These are phyloP conservation scores for Aspergillus hortae DNA, from an alignment of 2,329 filamentous ascomycete genomes.

Conservation along the genomic window DNA sequence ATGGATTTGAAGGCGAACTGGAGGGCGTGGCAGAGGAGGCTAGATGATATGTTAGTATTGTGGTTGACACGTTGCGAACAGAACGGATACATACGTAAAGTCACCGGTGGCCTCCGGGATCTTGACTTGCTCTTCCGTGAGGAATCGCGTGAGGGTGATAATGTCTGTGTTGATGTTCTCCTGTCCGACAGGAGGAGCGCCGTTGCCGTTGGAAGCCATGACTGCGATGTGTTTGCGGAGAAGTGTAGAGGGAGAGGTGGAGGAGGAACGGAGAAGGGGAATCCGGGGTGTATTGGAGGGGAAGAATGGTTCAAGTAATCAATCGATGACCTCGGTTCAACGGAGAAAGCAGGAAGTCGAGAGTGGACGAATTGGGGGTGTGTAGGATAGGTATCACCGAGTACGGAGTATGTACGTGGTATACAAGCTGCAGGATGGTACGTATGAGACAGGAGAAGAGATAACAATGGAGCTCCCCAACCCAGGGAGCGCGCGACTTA, in stretches of 20 bases:
- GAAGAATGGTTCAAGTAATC: slow-evolving; percentile 6
- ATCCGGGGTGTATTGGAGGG: background rate
- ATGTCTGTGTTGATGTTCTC: slow-evolving; percentile 96
- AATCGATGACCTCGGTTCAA: slow-evolving; percentile 25
- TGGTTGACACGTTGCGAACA: background rate
- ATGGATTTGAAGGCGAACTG: slow-evolving; percentile 99
- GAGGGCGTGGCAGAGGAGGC: slow-evolving; percentile 91
- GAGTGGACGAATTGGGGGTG: background rate
- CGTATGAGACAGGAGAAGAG: too few species aligned
- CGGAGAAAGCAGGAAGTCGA: slow-evolving; percentile 22
- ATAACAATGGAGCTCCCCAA: background rate
- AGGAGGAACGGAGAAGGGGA: background rate
- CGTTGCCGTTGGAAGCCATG: slow-evolving; percentile 41
- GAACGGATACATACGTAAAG: slow-evolving; percentile 71
- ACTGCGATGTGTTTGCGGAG: slow-evolving; percentile 6
- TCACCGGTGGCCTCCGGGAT: slow-evolving; percentile 94
- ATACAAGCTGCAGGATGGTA: background rate
- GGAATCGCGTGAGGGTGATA: slow-evolving; percentile 87
- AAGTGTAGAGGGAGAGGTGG: slow-evolving; percentile 1
- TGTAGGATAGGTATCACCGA: background rate
- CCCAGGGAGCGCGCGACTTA: background rate
- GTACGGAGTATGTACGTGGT: background rate
- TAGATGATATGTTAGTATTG: slow-evolving; percentile 34
- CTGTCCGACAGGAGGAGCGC: slow-evolving; percentile 52
- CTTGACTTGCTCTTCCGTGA: slow-evolving; percentile 93